These are phyloP conservation scores for Suhomyces terraborum DNA, from an alignment of 1,139 yeast genomes.

Conservation along the genomic window DNA sequence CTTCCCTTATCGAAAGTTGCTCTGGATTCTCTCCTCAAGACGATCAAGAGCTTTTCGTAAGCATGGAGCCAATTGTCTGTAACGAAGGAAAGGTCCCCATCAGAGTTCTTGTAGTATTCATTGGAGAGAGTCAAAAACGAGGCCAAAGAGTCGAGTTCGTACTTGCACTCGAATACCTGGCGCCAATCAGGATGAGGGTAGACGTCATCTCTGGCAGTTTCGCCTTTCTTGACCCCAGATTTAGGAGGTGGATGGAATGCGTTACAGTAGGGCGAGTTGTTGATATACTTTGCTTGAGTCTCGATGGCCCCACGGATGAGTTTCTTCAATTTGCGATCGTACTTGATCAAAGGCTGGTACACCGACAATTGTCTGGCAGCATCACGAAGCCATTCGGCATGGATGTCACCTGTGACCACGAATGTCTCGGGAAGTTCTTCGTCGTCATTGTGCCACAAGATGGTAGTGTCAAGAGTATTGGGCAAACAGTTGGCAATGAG, in stretches of 20 bases:
- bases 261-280: constrained; percentile 76
- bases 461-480: constrained; percentile 85
- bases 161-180: constrained; percentile 83
- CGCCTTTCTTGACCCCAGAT: constrained; percentile 53
- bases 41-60: constrained; percentile 50
- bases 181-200: constrained; percentile 69
- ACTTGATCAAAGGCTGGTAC: constrained; percentile 60
- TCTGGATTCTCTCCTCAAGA: constrained; percentile 59
- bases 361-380: constrained; percentile 82
- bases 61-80: constrained; percentile 63
- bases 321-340: constrained; percentile 51
- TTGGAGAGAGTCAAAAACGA: constrained; percentile 75
- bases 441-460: constrained; percentile 61
- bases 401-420: constrained; percentile 86
- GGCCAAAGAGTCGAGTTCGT: constrained; percentile 85
- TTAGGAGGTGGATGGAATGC: constrained; percentile 86
- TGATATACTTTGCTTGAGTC: constrained; percentile 69
- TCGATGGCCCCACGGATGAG: constrained; percentile 77
- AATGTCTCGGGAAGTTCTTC: constrained; percentile 42
- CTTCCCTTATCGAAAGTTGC: constrained; percentile 61
- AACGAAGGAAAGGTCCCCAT: constrained; percentile 54
- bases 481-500: constrained; percentile 83
- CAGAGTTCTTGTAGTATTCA: constrained; percentile 61
- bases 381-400: constrained; percentile 89
- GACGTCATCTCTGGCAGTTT: constrained; percentile 65